Conservation (phyloP, 306 rosid species). For the Sesbania bispinosa region DNA sequence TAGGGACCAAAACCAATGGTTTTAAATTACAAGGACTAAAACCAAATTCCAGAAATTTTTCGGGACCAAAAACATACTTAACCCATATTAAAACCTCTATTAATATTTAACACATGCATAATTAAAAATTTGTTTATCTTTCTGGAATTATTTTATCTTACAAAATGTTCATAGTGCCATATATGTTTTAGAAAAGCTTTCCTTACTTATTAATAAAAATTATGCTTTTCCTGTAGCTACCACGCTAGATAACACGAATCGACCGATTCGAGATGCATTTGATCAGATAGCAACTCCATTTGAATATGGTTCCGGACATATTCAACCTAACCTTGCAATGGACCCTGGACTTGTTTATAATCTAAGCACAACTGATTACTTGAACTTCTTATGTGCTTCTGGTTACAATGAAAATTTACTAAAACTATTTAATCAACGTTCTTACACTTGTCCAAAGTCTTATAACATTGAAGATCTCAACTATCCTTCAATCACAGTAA, state of each 20-base stretch:
- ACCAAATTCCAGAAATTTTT: no score
- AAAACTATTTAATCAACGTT: background rate
- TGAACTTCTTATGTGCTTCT: constrained; percentile 62
- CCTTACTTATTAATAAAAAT: background rate
- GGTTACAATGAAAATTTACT: constrained; percentile 25
- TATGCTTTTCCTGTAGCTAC: constrained; percentile 34
- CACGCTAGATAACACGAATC: constrained; percentile 30
- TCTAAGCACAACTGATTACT: constrained; percentile 38
- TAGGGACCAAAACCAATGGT: no score
- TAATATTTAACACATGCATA: no score
- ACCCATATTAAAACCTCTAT: no score
- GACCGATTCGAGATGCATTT: constrained; percentile 30
- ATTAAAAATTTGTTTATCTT: no score
- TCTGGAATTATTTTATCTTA: no score
- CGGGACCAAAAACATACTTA: no score
- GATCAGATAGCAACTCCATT: constrained; percentile 44
- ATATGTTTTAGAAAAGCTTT: background rate
- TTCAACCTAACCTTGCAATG: constrained; percentile 52
- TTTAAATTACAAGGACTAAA: no score
- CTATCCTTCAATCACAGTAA: constrained; percentile 60
- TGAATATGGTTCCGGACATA: constrained; percentile 60
- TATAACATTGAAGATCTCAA: constrained; percentile 44
- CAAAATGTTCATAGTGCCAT: background rate
- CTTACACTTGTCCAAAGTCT: constrained; percentile 33
- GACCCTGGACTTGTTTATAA: constrained; percentile 68